Evolutionary conservation across 1,284 basidiomycete genomes (phyloP).

Genomic region (Exobasidium rhododendri): DNA sequence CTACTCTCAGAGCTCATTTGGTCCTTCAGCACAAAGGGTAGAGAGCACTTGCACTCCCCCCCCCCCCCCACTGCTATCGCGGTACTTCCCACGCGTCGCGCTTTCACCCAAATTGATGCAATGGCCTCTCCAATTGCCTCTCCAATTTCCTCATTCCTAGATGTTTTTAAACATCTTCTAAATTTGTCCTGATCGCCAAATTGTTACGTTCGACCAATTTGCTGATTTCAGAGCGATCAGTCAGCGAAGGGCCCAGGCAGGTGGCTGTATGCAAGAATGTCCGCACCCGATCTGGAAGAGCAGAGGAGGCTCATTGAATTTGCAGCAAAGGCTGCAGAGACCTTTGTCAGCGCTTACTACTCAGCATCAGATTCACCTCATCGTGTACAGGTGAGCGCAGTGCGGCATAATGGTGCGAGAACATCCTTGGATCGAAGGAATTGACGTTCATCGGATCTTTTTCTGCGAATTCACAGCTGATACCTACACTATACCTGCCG

Average conservation of each 20-base stretch:
- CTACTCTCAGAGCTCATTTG: too few relatives aligned
- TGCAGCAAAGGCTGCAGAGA: slow-evolving; percentile 48
- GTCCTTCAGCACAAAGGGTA: too few relatives aligned
- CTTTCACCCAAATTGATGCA: too few relatives aligned
- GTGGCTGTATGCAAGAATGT: background rate
- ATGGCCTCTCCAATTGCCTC: too few relatives aligned
- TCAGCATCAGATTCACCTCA: slow-evolving; percentile 51
- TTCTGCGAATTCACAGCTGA: slow-evolving; percentile 22
- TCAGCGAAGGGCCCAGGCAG: too few relatives aligned
- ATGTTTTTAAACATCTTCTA: too few relatives aligned
- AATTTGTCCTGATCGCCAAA: too few relatives aligned
- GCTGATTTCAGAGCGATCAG: too few relatives aligned
- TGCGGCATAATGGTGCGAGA: too few relatives aligned
- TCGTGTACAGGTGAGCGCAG: slow-evolving; percentile 24
- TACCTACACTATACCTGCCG: slow-evolving; percentile 47
- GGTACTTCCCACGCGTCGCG: background rate
- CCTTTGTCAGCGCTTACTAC: slow-evolving; percentile 52
- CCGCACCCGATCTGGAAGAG: slow-evolving; percentile 1
- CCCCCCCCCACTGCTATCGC: background rate
- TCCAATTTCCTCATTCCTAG: too few relatives aligned
- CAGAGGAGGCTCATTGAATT: slow-evolving; percentile 29
- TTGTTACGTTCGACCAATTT: too few relatives aligned
- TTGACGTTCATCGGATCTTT: slow-evolving; percentile 1
- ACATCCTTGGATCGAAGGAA: background rate
- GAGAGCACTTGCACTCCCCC: too few relatives aligned